A percentile compares a stretch with the other conserved stretches of the same genome.
Evolutionary conservation across 768 basidiomycete genomes (phyloP).

Genomic region (Mrakia frigida): DNA sequence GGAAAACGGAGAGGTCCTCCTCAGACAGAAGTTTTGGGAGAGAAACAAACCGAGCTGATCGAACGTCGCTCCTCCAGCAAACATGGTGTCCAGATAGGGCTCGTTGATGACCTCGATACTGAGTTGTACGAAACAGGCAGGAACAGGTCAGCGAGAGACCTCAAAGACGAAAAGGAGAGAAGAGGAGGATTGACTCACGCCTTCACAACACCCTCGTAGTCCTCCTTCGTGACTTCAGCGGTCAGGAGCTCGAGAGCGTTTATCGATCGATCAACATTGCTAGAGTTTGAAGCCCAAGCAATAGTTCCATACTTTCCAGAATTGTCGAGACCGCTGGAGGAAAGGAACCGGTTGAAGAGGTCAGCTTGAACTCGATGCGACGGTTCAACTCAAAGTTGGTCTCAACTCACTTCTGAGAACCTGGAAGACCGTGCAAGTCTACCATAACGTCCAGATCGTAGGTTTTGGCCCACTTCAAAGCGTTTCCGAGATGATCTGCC

Average conservation of each 20-base stretch:
- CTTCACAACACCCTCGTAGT: conserved; percentile 27
- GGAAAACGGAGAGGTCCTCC: too few relatives aligned
- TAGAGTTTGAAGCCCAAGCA: conserved; percentile 21
- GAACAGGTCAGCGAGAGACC: too few relatives aligned
- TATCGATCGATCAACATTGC: conserved; percentile 23
- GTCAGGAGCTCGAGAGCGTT: conserved; percentile 14
- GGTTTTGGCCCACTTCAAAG: conserved; percentile 24
- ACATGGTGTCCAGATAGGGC: conserved; percentile 14
- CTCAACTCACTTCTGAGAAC: conserved; percentile 14
- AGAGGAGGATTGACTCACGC: not conserved
- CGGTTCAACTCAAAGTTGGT: not conserved
- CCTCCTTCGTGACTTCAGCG: not conserved
- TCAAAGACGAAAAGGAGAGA: not conserved
- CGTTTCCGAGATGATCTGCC: conserved; percentile 15
- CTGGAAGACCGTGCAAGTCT: conserved; percentile 28
- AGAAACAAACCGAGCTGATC: conserved; percentile 5
- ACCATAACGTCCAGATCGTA: conserved; percentile 29
- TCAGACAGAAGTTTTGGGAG: too few relatives aligned
- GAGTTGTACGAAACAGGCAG: too few relatives aligned
- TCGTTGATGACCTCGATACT: conserved; percentile 30
- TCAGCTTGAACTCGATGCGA: not conserved
- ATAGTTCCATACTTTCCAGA: not conserved
- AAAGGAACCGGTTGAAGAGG: not conserved
- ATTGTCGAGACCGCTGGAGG: conserved; percentile 13
- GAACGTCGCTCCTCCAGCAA: conserved; percentile 11